A percentile compares a stretch with the other conserved stretches of the same genome.
Conservation (phyloP, 2,329 filamentous ascomycete species). For the Aspergillus fructus region DNA sequence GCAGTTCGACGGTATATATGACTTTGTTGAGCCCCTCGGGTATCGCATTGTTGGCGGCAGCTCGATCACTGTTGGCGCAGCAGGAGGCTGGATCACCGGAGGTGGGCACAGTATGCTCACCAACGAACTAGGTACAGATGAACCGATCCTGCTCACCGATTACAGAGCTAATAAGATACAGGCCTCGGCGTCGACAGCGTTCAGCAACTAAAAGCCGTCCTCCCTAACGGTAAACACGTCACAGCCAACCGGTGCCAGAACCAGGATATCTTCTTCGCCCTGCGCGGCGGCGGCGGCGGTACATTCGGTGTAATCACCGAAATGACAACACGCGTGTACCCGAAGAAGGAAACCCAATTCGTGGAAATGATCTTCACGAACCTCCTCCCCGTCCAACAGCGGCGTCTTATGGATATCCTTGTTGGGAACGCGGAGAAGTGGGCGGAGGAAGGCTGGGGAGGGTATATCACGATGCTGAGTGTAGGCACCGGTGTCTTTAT, state of each 20-base stretch:
- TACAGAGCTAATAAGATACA: not conserved
- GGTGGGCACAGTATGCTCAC: constrained; percentile 18
- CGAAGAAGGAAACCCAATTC: constrained; percentile 13
- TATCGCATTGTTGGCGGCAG: constrained; percentile 17
- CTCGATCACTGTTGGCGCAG: constrained; percentile 13
- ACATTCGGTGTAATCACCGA: constrained; percentile 19
- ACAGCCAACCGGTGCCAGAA: constrained; percentile 18
- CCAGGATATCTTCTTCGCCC: constrained; percentile 19
- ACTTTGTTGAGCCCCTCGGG: constrained; percentile 15
- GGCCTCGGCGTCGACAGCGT: constrained; percentile 19
- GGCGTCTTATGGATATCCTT: constrained; percentile 7
- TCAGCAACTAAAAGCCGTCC: constrained; percentile 13
- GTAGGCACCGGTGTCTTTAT: constrained; percentile 3
- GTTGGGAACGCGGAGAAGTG: constrained; percentile 18
- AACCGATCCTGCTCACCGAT: not conserved
- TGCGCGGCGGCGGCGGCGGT: constrained; percentile 18
- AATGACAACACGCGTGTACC: constrained; percentile 15
- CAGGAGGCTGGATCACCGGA: constrained; percentile 18
- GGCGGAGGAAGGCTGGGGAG: constrained; percentile 21
- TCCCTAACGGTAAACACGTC: constrained; percentile 15
- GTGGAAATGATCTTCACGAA: not conserved
- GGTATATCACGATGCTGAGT: constrained; percentile 7
- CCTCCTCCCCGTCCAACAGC: not conserved
- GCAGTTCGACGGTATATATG: constrained; percentile 18
- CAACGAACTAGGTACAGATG: constrained; percentile 14